These are phyloP conservation scores for Actinomortierella ambigua DNA, from an alignment of 371 early-diverging fungal genomes.

Conservation along the genomic window DNA sequence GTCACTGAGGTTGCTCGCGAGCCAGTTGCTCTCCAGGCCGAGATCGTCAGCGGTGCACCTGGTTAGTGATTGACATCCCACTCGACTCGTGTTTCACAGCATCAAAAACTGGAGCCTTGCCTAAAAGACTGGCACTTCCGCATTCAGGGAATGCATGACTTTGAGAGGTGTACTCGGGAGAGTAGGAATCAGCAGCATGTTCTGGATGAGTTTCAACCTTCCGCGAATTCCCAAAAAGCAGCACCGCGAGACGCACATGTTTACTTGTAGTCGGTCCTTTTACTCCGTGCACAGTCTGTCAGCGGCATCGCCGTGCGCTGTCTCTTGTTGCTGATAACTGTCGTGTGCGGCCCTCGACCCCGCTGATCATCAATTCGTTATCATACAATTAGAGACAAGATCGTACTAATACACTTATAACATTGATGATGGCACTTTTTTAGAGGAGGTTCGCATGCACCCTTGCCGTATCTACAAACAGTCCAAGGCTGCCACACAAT, in stretches of 20 bases:
- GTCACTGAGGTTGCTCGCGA: conserved; percentile 28
- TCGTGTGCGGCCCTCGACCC: neutral
- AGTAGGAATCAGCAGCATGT: too few relatives aligned
- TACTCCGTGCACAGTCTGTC: too few relatives aligned
- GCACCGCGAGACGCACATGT: too few relatives aligned
- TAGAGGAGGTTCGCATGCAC: conserved; percentile 64
- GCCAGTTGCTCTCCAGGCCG: conserved; percentile 31
- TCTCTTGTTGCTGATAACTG: too few relatives aligned
- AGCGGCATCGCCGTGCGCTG: too few relatives aligned
- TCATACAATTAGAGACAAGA: neutral
- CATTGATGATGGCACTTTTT: neutral
- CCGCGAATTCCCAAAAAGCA: too few relatives aligned
- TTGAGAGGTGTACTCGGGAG: too few relatives aligned
- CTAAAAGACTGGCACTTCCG: neutral
- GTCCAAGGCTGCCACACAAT: conserved; percentile 85
- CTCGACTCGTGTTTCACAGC: neutral
- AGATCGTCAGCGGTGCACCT: conserved; percentile 45
- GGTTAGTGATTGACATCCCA: conserved; percentile 12
- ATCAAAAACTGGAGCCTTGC: neutral
- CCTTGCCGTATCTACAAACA: conserved; percentile 89
- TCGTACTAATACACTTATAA: too few relatives aligned
- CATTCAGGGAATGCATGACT: too few relatives aligned
- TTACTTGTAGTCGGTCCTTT: too few relatives aligned
- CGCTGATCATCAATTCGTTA: neutral
- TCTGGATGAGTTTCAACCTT: too few relatives aligned